Evolutionary conservation across 2,329 filamentous ascomycete species (phyloP), one percentile per base, ranked within the genome.

Genomic region (Conoideocrella luteorostrata): DNA sequence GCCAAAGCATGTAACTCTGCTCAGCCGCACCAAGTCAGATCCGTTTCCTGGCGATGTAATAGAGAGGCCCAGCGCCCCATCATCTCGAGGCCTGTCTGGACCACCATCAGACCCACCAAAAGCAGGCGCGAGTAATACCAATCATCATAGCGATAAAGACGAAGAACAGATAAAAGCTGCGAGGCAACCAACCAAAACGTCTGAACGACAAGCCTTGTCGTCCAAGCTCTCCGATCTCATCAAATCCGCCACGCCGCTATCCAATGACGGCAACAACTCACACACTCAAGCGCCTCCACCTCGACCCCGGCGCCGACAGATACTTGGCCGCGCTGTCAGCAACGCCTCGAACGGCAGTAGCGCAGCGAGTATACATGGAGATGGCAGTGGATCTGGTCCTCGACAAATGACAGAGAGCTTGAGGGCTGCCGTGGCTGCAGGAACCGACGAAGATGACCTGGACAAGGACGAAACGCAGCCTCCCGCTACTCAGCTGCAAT

Each of bases 261-360:
- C 41, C 20, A 32, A 39, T 22, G 47, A 51, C 33, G 45, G 42
- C 28, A 37, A 47, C 28, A 37, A 47, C 28, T 28, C 47, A n/a
- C 49, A 28, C 26, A 34, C 44, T 4, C 49, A 49, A 21, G 37
- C 37, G 24, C 32, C 37, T 24, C 35, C 37, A 35, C 5, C 58
- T 42, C 50, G 58, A 15, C 52, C 61, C 43, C 51, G 68, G 2
- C 65, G 69, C 41, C 71, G 75, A 10, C 66, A 71, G 43, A 73
- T 82, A 44, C 63, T 82, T 3, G 78, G 78, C 5, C 73, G 78
- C 10, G 78, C 75, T 3, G 60, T 75, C 22, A 80, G 76, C 61
- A 80, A 80, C 53, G 69, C 68, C 3, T 81, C 77, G 3, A 70
- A 70, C 1, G 65, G 66, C 5, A 77, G 74, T 42, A 72, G 63